Evolutionary conservation across 78 protist genomes (phyloP), one percentile per base, ranked within the genome.

Genomic region (Emiliania huxleyi): DNA sequence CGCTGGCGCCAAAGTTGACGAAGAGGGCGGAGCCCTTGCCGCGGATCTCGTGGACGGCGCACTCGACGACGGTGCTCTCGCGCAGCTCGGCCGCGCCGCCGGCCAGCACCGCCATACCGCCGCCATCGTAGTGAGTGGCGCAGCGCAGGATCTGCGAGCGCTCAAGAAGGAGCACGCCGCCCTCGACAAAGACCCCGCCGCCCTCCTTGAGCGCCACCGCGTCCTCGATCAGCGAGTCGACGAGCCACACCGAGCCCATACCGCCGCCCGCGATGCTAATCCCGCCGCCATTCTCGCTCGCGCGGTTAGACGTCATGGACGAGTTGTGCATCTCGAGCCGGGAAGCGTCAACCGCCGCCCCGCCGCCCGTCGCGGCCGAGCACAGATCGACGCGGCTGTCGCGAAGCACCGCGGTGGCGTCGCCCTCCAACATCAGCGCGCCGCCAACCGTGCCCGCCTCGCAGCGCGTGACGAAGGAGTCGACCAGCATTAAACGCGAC

Each of bases 71-170:
- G 29, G 62, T 19, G 8, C 38, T 69, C 75, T 69, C 12, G 33
- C 75, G 75, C 75, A 69, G 75, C 75, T 29, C 75, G 75, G 75
- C 75, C 75, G 75, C n/a, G 33, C 33, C 75, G n/a, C 37, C 75
- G 12, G 75, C 75, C 37, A 19, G 62, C 62, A 52, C 62, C 29
- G 62, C 62, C 62, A 52, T 52, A 15, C 62, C 62, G 62, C 62
- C 62, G 62, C 62, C 62, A 15, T 52, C 62, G 29, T 52, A 15
- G 29, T 52, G 29, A 15, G 62, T 52, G 15, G 62, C 8, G 62
- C 62, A 52, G 29, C 15, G 29, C 29, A 15, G 15, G 62, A 52
- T 52, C 29, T 8, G 8, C 29, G 29, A 19, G 62, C 62, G 62
- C 15, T 52, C 62, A 15, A 52, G 62, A 8, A 15, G 8, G 62